phyloP scores from a whole-genome alignment of 257 asterid species.

The Dorcoceras hygrometricum region DNA sequence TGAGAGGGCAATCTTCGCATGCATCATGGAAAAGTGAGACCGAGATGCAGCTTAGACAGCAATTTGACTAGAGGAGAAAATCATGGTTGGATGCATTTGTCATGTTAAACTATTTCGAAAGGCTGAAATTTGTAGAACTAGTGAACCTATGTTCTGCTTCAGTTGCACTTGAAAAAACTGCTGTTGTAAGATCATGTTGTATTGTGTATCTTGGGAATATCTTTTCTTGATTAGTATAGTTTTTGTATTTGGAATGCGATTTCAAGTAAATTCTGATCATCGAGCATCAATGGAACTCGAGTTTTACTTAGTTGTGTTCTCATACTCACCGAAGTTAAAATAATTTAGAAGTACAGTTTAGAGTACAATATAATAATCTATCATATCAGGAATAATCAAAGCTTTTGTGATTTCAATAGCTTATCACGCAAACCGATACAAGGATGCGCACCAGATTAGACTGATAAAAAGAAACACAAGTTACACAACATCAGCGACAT shows the following conservation, averaged over 20 bases:
- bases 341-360: too few relatives aligned
- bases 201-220: not conserved
- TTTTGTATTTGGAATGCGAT: too few relatives aligned
- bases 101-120: not conserved
- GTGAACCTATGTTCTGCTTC: not conserved
- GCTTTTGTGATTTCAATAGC: not conserved
- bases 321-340: too few relatives aligned
- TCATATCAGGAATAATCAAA: not conserved
- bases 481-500: not conserved
- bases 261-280: too few relatives aligned
- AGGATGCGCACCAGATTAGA: not conserved
- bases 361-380: too few relatives aligned
- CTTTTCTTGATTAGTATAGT: not conserved
- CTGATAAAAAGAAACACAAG: too few relatives aligned
- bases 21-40: constrained; percentile 98
- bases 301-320: too few relatives aligned
- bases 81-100: not conserved
- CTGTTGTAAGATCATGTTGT: not conserved
- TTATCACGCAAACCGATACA: not conserved
- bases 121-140: not conserved
- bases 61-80: constrained; percentile 68
- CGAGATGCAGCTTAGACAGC: constrained; percentile 97
- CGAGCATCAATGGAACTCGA: too few relatives aligned
- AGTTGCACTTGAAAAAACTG: not conserved
- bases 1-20: constrained; percentile 97